These are phyloP conservation scores for Penicillium polonicum DNA, from an alignment of 2,329 filamentous ascomycete genomes.

Conservation along the genomic window DNA sequence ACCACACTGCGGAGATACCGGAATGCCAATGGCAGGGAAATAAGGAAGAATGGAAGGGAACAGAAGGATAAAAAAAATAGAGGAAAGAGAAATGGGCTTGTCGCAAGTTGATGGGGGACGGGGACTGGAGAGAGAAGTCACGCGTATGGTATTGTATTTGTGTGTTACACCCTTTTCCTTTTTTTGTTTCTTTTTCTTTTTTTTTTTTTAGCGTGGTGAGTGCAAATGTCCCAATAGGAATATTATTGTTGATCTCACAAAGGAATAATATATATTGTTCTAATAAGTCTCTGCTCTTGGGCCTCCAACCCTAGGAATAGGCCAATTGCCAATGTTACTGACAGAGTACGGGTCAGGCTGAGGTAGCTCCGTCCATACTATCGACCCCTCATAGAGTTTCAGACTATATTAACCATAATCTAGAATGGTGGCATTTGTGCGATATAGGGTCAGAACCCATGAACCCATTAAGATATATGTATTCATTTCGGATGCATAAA, in stretches of 20 bases:
- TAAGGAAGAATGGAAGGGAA: not conserved
- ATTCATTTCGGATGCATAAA: not conserved
- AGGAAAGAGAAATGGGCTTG: conserved; percentile 7
- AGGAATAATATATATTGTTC: not conserved
- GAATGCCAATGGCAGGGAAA: conserved; percentile 10
- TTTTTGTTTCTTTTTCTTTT: not conserved
- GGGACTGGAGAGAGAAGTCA: conserved; percentile 4
- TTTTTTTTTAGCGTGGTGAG: not conserved
- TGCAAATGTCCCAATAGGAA: not conserved
- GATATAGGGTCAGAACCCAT: conserved; percentile 2
- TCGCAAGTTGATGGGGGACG: conserved; percentile 7
- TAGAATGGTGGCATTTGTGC: not conserved
- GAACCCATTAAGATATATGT: not conserved
- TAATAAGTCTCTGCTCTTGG: not conserved
- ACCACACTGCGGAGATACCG: conserved; percentile 6
- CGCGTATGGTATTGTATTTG: conserved; percentile 13
- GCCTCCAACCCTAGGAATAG: not conserved
- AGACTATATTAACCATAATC: not conserved
- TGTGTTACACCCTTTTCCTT: conserved; percentile 6
- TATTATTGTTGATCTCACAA: not conserved
- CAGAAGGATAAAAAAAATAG: conserved; percentile 9
- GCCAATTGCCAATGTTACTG: not conserved
- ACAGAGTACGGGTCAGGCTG: conserved; percentile 7
- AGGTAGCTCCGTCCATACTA: conserved; percentile 4
- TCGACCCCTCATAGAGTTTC: conserved; percentile 2